These are phyloP conservation scores for Alisma plantagoaquatica DNA, from an alignment of 106 monocot species.

Conservation along the genomic window DNA sequence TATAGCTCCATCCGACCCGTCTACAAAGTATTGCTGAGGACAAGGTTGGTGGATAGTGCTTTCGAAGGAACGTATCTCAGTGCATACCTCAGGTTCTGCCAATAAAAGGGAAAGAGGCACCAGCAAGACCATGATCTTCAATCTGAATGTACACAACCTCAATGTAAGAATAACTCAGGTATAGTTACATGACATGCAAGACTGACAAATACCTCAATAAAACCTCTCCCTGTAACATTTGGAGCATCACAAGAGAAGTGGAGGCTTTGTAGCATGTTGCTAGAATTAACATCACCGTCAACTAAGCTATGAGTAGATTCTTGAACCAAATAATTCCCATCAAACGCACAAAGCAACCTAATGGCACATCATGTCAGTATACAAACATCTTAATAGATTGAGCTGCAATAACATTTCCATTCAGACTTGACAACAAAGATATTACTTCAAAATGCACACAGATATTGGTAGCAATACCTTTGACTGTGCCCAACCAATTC, in stretches of 20 bases:
- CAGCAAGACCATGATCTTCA: conserved; percentile 58
- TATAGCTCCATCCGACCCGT: background rate
- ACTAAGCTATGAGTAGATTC: conserved; percentile 30
- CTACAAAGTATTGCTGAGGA: conserved; percentile 4
- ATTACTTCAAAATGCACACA: no score
- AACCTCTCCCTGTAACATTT: conserved; percentile 59
- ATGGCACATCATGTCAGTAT: no score
- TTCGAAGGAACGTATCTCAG: conserved; percentile 66
- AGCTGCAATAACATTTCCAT: no score
- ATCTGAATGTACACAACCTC: no score
- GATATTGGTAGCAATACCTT: no score
- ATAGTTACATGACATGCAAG: no score
- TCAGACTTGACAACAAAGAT: no score
- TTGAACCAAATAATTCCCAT: conserved; percentile 61
- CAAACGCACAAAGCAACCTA: conserved; percentile 84
- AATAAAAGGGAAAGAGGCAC: conserved; percentile 73
- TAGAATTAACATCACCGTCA: conserved; percentile 9
- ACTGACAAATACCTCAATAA: conserved; percentile 52
- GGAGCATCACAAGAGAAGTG: conserved; percentile 55
- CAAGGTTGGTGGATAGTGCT: conserved; percentile 7
- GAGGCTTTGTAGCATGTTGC: conserved; percentile 15
- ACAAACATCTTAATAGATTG: no score
- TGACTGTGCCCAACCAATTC: no score
- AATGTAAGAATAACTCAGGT: no score
- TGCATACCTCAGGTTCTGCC: conserved; percentile 67